phyloP scores from a whole-genome alignment of 1,284 basidiomycete species.

The Apiotrichum porosum region DNA sequence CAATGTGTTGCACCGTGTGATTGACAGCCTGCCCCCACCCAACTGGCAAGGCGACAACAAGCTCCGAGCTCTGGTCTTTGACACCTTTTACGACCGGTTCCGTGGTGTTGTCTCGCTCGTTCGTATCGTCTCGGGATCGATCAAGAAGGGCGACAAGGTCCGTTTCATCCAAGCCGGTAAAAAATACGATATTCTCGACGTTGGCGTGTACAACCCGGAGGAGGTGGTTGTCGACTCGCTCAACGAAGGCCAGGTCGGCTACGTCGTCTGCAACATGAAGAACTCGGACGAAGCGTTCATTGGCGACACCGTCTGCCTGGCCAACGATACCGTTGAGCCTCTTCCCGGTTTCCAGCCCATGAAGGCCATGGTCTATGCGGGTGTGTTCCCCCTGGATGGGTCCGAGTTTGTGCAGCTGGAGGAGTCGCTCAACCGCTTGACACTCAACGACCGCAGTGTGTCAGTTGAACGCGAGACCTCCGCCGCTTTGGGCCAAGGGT shows the following conservation, averaged over 20 bases:
- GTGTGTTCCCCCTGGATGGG: conserved; percentile 88
- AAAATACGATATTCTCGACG: conserved; percentile 84
- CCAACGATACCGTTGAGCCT: conserved; percentile 70
- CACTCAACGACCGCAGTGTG: conserved; percentile 54
- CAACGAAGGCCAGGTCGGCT: conserved; percentile 85
- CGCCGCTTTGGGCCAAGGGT: conserved; percentile 89
- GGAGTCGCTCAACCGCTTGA: conserved; percentile 78
- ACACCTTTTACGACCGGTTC: conserved; percentile 92
- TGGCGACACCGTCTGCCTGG: conserved; percentile 84
- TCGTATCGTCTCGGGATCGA: conserved; percentile 59
- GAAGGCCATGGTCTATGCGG: conserved; percentile 96
- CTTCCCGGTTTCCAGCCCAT: conserved; percentile 89
- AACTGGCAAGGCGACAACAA: conserved; percentile 51
- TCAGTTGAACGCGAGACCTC: conserved; percentile 90
- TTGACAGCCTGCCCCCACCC: conserved; percentile 77
- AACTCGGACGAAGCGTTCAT: conserved; percentile 70
- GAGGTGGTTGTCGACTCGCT: conserved; percentile 67
- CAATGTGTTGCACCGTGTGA: conserved; percentile 69
- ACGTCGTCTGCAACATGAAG: conserved; percentile 91
- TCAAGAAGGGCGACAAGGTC: conserved; percentile 80
- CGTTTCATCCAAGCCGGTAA: conserved; percentile 79
- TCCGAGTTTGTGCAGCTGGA: conserved; percentile 90
- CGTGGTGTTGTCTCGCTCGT: conserved; percentile 92
- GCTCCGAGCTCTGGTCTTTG: conserved; percentile 84
- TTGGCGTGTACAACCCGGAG: conserved; percentile 90